Evolutionary conservation across 768 basidiomycete species (phyloP), one percentile per base, ranked within the genome.

Genomic region (Clavaria fumosa): DNA sequence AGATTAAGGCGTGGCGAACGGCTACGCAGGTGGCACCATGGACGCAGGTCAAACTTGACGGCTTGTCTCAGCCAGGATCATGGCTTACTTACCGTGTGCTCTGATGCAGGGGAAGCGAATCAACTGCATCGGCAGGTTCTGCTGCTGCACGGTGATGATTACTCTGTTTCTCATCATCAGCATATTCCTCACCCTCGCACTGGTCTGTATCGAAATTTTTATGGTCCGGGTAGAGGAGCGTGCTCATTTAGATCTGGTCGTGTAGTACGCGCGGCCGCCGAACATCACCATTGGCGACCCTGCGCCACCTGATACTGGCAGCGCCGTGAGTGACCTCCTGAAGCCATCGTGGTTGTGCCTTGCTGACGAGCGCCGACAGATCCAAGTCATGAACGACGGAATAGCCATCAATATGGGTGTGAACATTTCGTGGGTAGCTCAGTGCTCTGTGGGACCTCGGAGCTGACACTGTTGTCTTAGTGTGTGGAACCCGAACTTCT

Each of bases 401-500:
- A 49, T 84, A 33, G 59, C 55, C 7, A 55, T 82, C 28, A 72
- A 75, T 43, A 61, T 85, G 31, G 68, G 65, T 23, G 61, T 82
- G n/a, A 65, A 72, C 45, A 73, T 84, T 45, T 63, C 68, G 79
- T 82, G 46, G 39, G 77, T 53, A 43, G 28, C 19, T 32, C 28
- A 7, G 42, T 41, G 7, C n/a, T 30, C 21, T 33, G 9, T 27
- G 10, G 9, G 18, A 1, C 28, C 18, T 27, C 6, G 21, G 14
- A 26, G 14, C 19, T 15, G 43, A 53, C 24, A 47, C 31, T 35
- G 4, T 7, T 24, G 24, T 24, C 40, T 2, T 46, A 88, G 83
- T 20, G 78, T 86, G 38, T 60, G 60, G 50, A 89, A 89, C 48
- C 85, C 84, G 20, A 88, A 88, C 53, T 84, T 72, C 56, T 84